Base-by-base conservation (phyloP, 1,284 basidiomycete species). In the Wolfiporia cocos region DNA sequence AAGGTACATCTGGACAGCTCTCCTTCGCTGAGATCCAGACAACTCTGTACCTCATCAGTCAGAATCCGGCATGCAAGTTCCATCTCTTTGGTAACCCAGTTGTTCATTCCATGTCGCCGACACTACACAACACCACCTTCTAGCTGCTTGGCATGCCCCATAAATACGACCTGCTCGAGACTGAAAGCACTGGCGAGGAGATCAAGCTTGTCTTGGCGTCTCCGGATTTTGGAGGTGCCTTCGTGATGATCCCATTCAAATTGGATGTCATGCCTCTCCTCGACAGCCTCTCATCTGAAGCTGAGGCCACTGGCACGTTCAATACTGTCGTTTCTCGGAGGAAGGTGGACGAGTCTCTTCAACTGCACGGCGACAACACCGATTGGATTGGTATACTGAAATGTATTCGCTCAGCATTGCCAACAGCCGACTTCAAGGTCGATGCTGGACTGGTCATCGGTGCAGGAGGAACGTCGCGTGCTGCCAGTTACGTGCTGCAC, bases 181-280 rank as follows among this genome's bases (percentile, higher is more conserved):
- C 88, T 0, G 57, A 68, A 10, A 64, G 68, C 5, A 73, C 94
- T 1, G 78, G 81, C 39, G 76, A 82, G 15, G 71, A 76, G 38
- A 71, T 96, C 49, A 74, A 76, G 52, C 66, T 72, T 0, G 70
- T 82, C 2, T 68, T 98, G 12, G 63, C 70, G 0, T 69, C 78
- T 5, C 71, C 78, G 0, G 78, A 84, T 41, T 99, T 98, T 64
- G 95, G 95, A 14, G 95, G 95, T 3, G 94, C 93, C 5, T 92
- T 89, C 5, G 92, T 98, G 19, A 99, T 95, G 4, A 95, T 96
- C 49, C 93, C 93, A 3, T 84, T 86, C 70, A 97, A 97, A 66
- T 68, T 94, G 33, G 85, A 91, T 45, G 74, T 96, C 50, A 89
- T 96, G 37, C 76, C 84, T 1, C 68, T 87, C 11, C 74, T 97